Conservation (phyloP, 108 stramenopile genomes). For the Discostella pseudostelligera region DNA sequence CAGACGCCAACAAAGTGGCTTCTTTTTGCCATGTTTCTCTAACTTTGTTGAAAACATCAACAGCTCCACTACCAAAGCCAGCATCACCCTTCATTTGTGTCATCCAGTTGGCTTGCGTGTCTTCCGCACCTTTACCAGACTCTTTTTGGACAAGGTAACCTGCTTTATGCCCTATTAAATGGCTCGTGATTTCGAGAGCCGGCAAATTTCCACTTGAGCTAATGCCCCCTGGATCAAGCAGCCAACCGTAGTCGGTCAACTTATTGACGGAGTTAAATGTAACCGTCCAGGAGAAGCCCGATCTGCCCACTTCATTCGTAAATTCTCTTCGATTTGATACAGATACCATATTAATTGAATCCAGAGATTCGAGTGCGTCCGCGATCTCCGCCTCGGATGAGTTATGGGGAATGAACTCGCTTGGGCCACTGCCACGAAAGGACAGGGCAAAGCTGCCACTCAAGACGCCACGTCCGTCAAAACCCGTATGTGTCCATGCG, state of each 20-base stretch:
- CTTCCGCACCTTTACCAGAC: slow-evolving; percentile 41
- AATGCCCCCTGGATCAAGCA: slow-evolving; percentile 35
- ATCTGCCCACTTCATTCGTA: slow-evolving; percentile 18
- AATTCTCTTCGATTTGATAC: slow-evolving; percentile 26
- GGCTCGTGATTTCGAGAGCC: slow-evolving; percentile 43
- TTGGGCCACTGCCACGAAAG: slow-evolving; percentile 36
- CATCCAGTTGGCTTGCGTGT: slow-evolving; percentile 59
- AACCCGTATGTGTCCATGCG: slow-evolving; percentile 39
- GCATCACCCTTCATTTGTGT: slow-evolving; percentile 59
- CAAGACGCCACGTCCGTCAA: slow-evolving; percentile 45
- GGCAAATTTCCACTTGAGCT: slow-evolving; percentile 55
- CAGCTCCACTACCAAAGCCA: slow-evolving; percentile 53
- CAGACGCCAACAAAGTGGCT: slow-evolving; percentile 48
- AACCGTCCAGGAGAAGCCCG: slow-evolving; percentile 46
- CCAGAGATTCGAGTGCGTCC: slow-evolving; percentile 44
- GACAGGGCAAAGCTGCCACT: slow-evolving; percentile 50
- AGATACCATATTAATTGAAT: slow-evolving; percentile 48
- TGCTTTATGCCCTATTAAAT: slow-evolving; percentile 54
- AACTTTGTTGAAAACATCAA: slow-evolving; percentile 45
- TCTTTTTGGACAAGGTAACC: slow-evolving; percentile 30
- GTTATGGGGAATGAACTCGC: slow-evolving; percentile 38
- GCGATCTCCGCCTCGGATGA: slow-evolving; percentile 39
- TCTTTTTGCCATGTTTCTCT: slow-evolving; percentile 47
- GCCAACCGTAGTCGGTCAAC: slow-evolving; percentile 49
- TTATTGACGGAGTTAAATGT: slow-evolving; percentile 50